phyloP scores from a whole-genome alignment of 2,329 filamentous ascomycete genomes.

The Aspergillus neoniger region DNA sequence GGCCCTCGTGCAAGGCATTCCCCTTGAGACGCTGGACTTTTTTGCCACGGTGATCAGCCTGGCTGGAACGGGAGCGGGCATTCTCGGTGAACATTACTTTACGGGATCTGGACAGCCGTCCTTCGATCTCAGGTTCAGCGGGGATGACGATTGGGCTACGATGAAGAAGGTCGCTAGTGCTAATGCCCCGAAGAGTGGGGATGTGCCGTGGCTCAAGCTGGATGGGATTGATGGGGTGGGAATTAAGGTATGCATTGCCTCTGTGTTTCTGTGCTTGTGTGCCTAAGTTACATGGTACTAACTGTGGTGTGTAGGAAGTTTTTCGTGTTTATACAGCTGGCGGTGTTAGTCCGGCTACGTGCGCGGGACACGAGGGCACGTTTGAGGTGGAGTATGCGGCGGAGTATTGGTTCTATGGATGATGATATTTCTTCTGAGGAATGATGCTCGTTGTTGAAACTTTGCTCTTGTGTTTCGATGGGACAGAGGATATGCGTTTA shows the following conservation, averaged over 20 bases:
- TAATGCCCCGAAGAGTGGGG: constrained; percentile 25
- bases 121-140: constrained; percentile 35
- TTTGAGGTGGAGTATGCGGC: constrained; percentile 44
- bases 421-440: constrained; percentile 4
- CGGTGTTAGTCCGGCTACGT: constrained; percentile 38
- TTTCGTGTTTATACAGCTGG: constrained; percentile 45
- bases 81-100: constrained; percentile 44
- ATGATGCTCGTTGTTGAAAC: too few species aligned
- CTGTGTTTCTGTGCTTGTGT: too few species aligned
- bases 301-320: constrained; percentile 35
- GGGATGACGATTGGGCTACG: constrained; percentile 28
- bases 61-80: constrained; percentile 20
- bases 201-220: constrained; percentile 41
- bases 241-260: constrained; percentile 30
- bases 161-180: constrained; percentile 31
- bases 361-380: constrained; percentile 31
- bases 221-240: constrained; percentile 28
- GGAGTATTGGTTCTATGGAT: constrained; percentile 48
- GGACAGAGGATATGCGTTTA: background rate
- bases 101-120: constrained; percentile 26
- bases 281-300: background rate
- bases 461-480: background rate
- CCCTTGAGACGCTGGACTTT: constrained; percentile 33
- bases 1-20: constrained; percentile 19
- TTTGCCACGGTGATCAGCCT: constrained; percentile 22